Percentiles rank a stretch among this genome's conserved stretches.
phyloP scores from a whole-genome alignment of 2,329 filamentous ascomycete genomes.

The Mycosphaerella sp. region DNA sequence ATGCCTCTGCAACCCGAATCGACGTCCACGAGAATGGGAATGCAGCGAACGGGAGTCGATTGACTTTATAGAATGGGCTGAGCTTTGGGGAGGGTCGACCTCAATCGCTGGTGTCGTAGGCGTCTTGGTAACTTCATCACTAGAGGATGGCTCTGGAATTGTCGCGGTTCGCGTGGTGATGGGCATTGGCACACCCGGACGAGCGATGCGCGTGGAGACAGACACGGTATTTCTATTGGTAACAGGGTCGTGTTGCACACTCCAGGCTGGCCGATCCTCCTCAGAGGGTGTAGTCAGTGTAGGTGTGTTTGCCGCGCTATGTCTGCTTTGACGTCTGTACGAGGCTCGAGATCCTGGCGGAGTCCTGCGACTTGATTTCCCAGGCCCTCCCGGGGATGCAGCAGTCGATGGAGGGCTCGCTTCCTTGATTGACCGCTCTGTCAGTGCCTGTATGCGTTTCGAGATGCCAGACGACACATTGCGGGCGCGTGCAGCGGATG shows the following conservation, averaged over 20 bases:
- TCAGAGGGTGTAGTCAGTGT: conserved; percentile 18
- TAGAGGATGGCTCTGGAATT: conserved; percentile 44
- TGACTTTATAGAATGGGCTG: conserved; percentile 17
- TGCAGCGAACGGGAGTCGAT: conserved; percentile 20
- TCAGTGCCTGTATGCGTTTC: conserved; percentile 86
- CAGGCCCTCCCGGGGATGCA: conserved; percentile 9
- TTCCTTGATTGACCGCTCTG: conserved; percentile 53
- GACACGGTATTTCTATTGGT: conserved; percentile 68
- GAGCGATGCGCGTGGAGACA: conserved; percentile 76
- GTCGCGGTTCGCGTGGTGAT: conserved; percentile 35
- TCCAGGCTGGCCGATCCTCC: conserved; percentile 35
- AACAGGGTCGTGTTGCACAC: conserved; percentile 34
- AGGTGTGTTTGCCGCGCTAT: conserved; percentile 12
- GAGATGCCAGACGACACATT: conserved; percentile 88
- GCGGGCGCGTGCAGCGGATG: conserved; percentile 47
- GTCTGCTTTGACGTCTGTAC: conserved; percentile 19
- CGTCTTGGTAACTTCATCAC: not conserved
- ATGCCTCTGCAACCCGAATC: conserved; percentile 13
- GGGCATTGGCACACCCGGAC: conserved; percentile 42
- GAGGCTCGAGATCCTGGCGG: conserved; percentile 19
- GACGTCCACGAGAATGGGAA: conserved; percentile 15
- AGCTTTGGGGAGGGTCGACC: conserved; percentile 14
- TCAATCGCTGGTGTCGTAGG: conserved; percentile 8
- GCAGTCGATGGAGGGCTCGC: conserved; percentile 19
- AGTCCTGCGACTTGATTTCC: conserved; percentile 13